Percentiles rank a stretch among this genome's conserved stretches.
These are phyloP conservation scores for Sodiomyces alkalinus DNA, from an alignment of 2,329 filamentous ascomycete genomes.

Conservation along the genomic window DNA sequence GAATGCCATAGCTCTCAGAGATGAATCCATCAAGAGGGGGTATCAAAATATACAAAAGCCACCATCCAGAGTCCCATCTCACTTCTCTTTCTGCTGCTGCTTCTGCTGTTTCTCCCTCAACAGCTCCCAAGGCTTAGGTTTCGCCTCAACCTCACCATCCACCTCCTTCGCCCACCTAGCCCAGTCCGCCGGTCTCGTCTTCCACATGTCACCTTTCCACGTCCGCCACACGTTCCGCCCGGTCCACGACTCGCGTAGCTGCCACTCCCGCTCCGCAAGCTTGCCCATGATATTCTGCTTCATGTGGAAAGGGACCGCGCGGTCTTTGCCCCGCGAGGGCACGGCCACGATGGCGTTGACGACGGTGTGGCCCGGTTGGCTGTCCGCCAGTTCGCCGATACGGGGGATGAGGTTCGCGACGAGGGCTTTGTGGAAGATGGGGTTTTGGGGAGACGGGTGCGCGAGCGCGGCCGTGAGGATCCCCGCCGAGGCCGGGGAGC, in stretches of 20 bases:
- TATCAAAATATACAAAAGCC: not conserved
- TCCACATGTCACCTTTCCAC: constrained; percentile 45
- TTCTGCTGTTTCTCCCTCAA: not conserved
- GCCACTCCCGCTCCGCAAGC: constrained; percentile 30
- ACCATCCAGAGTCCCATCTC: too few species aligned
- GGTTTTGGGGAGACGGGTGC: constrained; percentile 27
- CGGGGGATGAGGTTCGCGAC: constrained; percentile 31
- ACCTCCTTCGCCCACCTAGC: constrained; percentile 40
- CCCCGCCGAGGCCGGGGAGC: constrained; percentile 30
- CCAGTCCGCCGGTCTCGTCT: constrained; percentile 36
- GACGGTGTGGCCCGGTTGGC: constrained; percentile 35
- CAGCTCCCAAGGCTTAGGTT: constrained; percentile 1
- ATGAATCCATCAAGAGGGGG: too few species aligned
- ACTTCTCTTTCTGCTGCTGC: not conserved
- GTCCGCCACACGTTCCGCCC: constrained; percentile 40
- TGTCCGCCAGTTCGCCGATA: constrained; percentile 28
- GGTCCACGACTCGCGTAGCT: constrained; percentile 36
- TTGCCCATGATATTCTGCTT: constrained; percentile 39
- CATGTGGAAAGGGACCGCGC: constrained; percentile 38
- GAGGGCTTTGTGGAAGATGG: constrained; percentile 40
- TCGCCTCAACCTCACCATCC: constrained; percentile 8
- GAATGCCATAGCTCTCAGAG: too few species aligned
- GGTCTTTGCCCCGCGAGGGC: constrained; percentile 31
- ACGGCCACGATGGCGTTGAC: constrained; percentile 31
- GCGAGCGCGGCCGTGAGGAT: constrained; percentile 35